Conservation (phyloP, 768 basidiomycete species). For the Dendrothele bispora region DNA sequence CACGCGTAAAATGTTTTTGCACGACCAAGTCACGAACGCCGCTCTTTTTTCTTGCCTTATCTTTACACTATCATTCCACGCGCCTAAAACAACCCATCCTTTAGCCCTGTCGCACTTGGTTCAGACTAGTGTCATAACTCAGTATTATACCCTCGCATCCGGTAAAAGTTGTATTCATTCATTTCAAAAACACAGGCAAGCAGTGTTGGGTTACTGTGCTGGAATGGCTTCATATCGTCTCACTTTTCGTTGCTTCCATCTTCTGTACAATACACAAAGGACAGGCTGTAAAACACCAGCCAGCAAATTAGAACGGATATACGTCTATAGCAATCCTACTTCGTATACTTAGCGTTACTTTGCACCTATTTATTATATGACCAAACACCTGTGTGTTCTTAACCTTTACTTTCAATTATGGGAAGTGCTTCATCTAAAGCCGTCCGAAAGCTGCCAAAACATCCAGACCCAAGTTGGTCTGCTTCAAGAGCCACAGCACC, state of each 20-base stretch:
- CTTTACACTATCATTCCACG: constrained; percentile 33
- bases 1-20: constrained; percentile 47
- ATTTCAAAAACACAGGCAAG: constrained; percentile 24
- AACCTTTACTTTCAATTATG: constrained; percentile 52
- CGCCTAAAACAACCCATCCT: constrained; percentile 25
- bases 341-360: too few species aligned
- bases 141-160: constrained; percentile 32
- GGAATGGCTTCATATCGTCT: constrained; percentile 36
- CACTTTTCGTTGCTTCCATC: constrained; percentile 31
- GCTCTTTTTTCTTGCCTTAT: constrained; percentile 30
- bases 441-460: constrained; percentile 53
- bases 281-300: constrained; percentile 19
- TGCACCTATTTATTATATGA: too few species aligned
- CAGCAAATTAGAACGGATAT: constrained; percentile 7
- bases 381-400: too few species aligned
- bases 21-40: constrained; percentile 44
- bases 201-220: constrained; percentile 22
- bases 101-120: constrained; percentile 35
- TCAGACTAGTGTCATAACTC: constrained; percentile 26
- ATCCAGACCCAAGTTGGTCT: constrained; percentile 28
- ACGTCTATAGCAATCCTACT: not conserved
- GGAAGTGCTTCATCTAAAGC: constrained; percentile 63
- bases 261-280: constrained; percentile 50
- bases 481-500: constrained; percentile 51
- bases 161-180: constrained; percentile 33